phyloP scores from a whole-genome alignment of 352 stramenopile genomes.

The Blastocystis sp. region DNA sequence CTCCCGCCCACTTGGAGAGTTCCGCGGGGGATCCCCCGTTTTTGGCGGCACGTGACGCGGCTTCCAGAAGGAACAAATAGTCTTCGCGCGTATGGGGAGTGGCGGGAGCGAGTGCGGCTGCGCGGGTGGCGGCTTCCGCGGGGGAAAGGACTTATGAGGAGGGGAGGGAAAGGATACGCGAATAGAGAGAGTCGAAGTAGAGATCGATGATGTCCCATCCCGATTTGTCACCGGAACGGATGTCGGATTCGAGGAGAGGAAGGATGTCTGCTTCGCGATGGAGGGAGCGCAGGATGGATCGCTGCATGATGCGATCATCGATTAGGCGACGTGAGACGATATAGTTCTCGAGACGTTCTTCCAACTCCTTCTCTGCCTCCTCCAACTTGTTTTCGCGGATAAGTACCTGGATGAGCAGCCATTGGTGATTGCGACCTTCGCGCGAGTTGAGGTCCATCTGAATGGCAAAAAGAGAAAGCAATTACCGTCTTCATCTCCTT shows the following conservation, averaged over 20 bases:
- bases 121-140: no score
- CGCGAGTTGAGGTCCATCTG: neutral
- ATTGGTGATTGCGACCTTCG: slow-evolving; percentile 25
- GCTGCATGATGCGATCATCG: slow-evolving; percentile 32
- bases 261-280: slow-evolving; percentile 19
- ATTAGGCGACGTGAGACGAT: neutral
- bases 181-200: neutral
- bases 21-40: neutral
- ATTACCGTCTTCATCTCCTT: neutral
- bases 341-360: slow-evolving; percentile 15
- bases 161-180: neutral
- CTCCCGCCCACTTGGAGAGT: neutral
- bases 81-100: neutral
- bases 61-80: slow-evolving; percentile 19
- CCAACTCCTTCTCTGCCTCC: slow-evolving; percentile 17
- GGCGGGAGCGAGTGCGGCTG: neutral
- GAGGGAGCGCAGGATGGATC: neutral
- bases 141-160: neutral
- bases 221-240: neutral
- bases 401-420: slow-evolving; percentile 10
- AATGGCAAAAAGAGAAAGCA: neutral
- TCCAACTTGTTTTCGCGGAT: slow-evolving; percentile 16
- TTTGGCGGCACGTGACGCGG: neutral
- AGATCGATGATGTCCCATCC: slow-evolving; percentile 23
- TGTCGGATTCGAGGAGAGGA: neutral